phyloP scores from a whole-genome alignment of 2,329 filamentous ascomycete species.

The Didymellaceae sp. region DNA sequence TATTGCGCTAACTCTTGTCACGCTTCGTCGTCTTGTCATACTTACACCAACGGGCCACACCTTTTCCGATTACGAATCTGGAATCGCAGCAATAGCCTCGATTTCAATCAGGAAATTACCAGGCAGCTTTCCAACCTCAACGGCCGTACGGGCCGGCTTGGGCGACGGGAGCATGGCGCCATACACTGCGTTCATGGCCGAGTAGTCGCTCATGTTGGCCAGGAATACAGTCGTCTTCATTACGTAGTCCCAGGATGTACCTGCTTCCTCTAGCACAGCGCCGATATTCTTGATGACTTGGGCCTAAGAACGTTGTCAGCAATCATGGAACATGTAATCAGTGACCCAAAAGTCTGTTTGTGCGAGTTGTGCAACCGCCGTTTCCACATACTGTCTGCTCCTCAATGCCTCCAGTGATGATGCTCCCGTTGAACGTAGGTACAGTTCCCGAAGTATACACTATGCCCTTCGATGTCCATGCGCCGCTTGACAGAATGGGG shows the following conservation, averaged over 20 bases:
- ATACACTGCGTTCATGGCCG: conserved; percentile 44
- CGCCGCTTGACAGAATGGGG: conserved; percentile 37
- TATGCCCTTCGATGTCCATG: conserved; percentile 41
- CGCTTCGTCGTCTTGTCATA: not conserved
- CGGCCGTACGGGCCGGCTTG: conserved; percentile 41
- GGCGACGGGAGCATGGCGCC: conserved; percentile 37
- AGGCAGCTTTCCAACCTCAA: conserved; percentile 42
- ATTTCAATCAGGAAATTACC: conserved; percentile 43
- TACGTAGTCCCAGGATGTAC: conserved; percentile 44
- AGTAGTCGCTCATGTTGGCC: conserved; percentile 42
- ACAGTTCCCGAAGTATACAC: conserved; percentile 43
- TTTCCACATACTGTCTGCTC: conserved; percentile 29
- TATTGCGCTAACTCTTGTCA: no score
- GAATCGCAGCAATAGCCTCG: conserved; percentile 42
- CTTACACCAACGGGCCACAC: not conserved
- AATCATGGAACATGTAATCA: not conserved
- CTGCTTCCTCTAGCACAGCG: conserved; percentile 38
- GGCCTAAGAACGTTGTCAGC: conserved; percentile 24
- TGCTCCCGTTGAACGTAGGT: conserved; percentile 37
- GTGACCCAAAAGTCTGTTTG: not conserved
- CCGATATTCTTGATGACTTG: conserved; percentile 46
- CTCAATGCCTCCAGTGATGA: conserved; percentile 34
- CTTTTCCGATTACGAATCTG: conserved; percentile 22
- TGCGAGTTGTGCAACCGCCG: no score
- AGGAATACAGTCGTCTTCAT: conserved; percentile 44